These are phyloP conservation scores for Panicum miliaceum DNA, from an alignment of 176 grass and related monocot genomes.

Conservation along the genomic window DNA sequence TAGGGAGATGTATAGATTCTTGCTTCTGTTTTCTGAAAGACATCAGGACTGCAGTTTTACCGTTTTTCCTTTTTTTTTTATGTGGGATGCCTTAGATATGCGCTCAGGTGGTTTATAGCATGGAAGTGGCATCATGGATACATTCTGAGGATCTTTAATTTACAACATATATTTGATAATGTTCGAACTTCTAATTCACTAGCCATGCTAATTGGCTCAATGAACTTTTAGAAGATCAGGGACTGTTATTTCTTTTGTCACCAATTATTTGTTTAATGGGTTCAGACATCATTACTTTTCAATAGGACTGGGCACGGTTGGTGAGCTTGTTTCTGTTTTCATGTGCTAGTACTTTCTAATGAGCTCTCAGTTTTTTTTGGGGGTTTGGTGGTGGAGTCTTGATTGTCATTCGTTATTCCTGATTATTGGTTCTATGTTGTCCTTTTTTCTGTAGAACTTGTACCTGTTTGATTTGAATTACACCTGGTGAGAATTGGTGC, in stretches of 20 bases:
- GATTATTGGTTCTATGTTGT: not conserved
- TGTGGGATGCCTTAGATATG: not conserved
- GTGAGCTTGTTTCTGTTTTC: slow-evolving; percentile 1
- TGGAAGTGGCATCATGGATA: not conserved
- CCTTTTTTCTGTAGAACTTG: not conserved
- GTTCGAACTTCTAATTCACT: slow-evolving; percentile 15
- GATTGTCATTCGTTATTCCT: not conserved
- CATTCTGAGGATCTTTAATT: not conserved
- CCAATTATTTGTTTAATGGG: slow-evolving; percentile 30
- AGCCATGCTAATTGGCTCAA: slow-evolving; percentile 3
- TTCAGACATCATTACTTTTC: not conserved
- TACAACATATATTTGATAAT: slow-evolving; percentile 9
- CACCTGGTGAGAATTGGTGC: not conserved
- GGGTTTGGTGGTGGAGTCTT: not conserved
- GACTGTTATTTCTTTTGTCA: not conserved
- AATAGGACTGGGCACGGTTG: not conserved
- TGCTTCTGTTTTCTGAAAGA: not conserved
- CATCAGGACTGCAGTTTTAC: not conserved
- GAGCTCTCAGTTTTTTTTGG: not conserved
- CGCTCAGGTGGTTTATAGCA: not conserved
- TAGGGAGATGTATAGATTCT: slow-evolving; percentile 1
- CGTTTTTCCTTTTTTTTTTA: not conserved
- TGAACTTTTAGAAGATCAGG: slow-evolving; percentile 17
- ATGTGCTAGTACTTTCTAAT: not conserved
- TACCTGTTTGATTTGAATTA: slow-evolving; percentile 22